A percentile compares a stretch with the other conserved stretches of the same genome.
Conservation (phyloP, 108 stramenopile genomes). For the Schizochytrium sp. region DNA sequence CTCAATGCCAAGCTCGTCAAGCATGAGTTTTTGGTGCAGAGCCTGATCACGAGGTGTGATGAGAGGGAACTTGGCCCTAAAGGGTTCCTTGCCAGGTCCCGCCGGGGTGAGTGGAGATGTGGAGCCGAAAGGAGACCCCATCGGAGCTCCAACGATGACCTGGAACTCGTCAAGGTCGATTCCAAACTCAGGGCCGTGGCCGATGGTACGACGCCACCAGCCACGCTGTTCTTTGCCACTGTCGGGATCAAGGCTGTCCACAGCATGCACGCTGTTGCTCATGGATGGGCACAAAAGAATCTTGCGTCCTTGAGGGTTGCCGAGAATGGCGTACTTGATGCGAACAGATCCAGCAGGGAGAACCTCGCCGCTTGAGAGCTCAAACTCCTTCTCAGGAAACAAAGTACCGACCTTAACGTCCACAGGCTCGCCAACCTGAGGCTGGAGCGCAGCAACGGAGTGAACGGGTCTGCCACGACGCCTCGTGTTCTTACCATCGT, state of each 20-base stretch:
- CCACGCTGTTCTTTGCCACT: not conserved
- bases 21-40: constrained; percentile 5
- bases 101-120: constrained; percentile 57
- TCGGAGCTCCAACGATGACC: constrained; percentile 52
- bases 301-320: not conserved
- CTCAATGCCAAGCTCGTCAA: constrained; percentile 57
- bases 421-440: not conserved
- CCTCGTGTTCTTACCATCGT: not conserved
- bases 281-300: constrained; percentile 55
- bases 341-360: not conserved
- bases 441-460: constrained; percentile 26
- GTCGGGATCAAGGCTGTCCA: constrained; percentile 40
- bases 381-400: constrained; percentile 44
- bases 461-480: constrained; percentile 6
- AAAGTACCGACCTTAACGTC: constrained; percentile 20
- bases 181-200: constrained; percentile 37
- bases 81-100: not conserved
- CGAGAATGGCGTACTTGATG: constrained; percentile 44
- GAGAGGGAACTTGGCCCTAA: constrained; percentile 46
- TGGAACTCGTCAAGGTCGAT: constrained; percentile 63
- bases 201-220: constrained; percentile 59
- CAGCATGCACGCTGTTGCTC: constrained; percentile 42
- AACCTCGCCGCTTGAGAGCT: not conserved
- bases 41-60: constrained; percentile 63
- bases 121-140: constrained; percentile 64